These are phyloP conservation scores for Eudorina sp. DNA, from an alignment of 139 green algal species.

Conservation along the genomic window DNA sequence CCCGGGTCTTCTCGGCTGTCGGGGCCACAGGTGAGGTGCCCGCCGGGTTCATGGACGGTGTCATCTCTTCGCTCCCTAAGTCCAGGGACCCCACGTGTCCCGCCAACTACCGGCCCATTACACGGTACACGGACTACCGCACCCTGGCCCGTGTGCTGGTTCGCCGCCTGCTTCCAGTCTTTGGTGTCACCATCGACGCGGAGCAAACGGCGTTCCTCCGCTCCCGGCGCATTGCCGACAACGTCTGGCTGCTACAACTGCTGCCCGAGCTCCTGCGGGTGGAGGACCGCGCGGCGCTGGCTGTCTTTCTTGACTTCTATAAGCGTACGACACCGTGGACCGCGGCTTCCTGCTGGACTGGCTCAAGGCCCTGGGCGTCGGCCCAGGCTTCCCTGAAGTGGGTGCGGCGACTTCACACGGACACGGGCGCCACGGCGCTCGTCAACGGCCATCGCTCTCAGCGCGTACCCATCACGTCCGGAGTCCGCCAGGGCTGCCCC, in stretches of 20 bases:
- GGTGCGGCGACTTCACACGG: too few relatives aligned
- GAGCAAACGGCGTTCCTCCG: conserved; percentile 62
- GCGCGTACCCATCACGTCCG: too few relatives aligned
- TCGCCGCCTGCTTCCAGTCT: neutral
- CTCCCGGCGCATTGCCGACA: conserved; percentile 48
- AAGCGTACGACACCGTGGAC: conserved; percentile 56
- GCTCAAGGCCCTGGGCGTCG: too few relatives aligned
- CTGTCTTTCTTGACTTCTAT: conserved; percentile 35
- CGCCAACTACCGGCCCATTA: conserved; percentile 57
- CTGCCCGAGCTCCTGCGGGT: neutral
- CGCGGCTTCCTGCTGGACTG: neutral
- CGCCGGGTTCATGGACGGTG: neutral
- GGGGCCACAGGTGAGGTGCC: too few relatives aligned
- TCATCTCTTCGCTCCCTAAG: neutral
- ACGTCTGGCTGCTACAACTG: conserved; percentile 42
- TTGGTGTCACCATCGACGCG: conserved; percentile 31
- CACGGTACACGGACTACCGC: conserved; percentile 55
- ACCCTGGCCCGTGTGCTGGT: conserved; percentile 48
- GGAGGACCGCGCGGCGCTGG: neutral
- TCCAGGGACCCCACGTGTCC: neutral
- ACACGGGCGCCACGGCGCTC: too few relatives aligned
- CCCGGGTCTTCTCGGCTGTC: too few relatives aligned
- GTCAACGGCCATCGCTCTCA: too few relatives aligned
- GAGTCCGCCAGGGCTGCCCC: too few relatives aligned
- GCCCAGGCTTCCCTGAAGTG: too few relatives aligned